phyloP scores from a whole-genome alignment of 371 early-diverging fungal genomes.

The Zancudomyces culisetae region DNA sequence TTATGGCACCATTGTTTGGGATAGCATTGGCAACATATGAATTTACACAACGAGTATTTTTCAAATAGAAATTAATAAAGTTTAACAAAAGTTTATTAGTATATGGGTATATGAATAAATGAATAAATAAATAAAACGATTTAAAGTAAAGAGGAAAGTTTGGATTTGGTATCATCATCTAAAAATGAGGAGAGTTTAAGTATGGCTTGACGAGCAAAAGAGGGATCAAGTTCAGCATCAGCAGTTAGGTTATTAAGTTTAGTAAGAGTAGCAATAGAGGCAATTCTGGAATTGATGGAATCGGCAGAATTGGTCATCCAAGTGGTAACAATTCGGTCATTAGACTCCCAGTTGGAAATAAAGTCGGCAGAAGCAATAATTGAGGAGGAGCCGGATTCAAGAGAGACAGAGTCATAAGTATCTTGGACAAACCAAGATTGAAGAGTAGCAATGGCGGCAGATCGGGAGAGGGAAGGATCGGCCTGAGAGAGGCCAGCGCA shows the following conservation, averaged over 20 bases:
- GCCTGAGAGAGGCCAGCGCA: slow-evolving; percentile 31
- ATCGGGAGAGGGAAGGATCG: slow-evolving; percentile 16
- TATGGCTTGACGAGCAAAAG: background rate
- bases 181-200: background rate
- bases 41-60: slow-evolving; percentile 33
- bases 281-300: slow-evolving; percentile 23
- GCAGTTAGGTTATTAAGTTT: slow-evolving; percentile 26
- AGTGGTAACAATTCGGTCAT: slow-evolving; percentile 32
- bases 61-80: background rate
- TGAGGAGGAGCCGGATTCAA: background rate
- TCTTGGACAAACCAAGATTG: slow-evolving; percentile 37
- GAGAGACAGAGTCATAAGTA: slow-evolving; percentile 8
- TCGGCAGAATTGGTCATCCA: slow-evolving; percentile 41
- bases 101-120: background rate
- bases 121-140: background rate
- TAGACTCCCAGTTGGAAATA: slow-evolving; percentile 25
- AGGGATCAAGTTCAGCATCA: background rate
- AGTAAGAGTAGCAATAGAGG: slow-evolving; percentile 12
- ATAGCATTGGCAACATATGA: slow-evolving; percentile 55
- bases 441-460: slow-evolving; percentile 25
- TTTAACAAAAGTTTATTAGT: background rate
- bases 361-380: background rate
- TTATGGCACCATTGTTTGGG: slow-evolving; percentile 47
- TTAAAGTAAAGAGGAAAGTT: background rate
- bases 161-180: slow-evolving; percentile 1